Conservation (phyloP, 192 early-diverging fungal genomes). For the Linnemannia elongata region DNA sequence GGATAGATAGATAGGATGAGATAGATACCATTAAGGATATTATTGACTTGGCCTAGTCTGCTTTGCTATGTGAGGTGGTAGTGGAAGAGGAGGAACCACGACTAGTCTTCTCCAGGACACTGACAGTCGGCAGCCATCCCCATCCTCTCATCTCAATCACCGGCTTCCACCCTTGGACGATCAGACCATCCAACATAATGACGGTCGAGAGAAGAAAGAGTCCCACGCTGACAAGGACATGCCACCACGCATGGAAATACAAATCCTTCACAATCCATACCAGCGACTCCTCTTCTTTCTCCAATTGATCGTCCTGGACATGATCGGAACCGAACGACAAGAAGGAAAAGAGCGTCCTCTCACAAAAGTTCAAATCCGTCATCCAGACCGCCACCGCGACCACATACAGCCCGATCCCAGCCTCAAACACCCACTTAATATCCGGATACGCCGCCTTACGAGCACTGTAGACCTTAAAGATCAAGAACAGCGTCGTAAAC, state of each 20-base stretch:
- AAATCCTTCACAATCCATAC: slow-evolving; percentile 61
- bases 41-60: not conserved
- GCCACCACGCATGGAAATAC: slow-evolving; percentile 76
- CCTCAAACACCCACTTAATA: slow-evolving; percentile 49
- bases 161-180: slow-evolving; percentile 41
- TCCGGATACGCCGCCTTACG: slow-evolving; percentile 39
- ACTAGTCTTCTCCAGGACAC: slow-evolving; percentile 1
- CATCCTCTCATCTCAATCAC: slow-evolving; percentile 33
- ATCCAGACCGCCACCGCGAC: slow-evolving; percentile 43
- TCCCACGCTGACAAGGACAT: slow-evolving; percentile 69
- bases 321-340: slow-evolving; percentile 42
- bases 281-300: slow-evolving; percentile 38
- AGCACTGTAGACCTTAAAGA: slow-evolving; percentile 38
- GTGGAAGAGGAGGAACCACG: not conserved
- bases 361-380: slow-evolving; percentile 55
- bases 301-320: slow-evolving; percentile 12
- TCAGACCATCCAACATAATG: slow-evolving; percentile 59
- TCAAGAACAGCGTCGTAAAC: slow-evolving; percentile 26
- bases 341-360: slow-evolving; percentile 17
- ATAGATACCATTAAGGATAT: too few species aligned
- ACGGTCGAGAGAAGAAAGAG: slow-evolving; percentile 70
- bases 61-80: not conserved
- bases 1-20: too few species aligned
- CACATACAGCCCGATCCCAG: slow-evolving; percentile 34
- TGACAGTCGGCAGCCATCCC: slow-evolving; percentile 45